Evolutionary conservation across 2,329 filamentous ascomycete genomes (phyloP), one percentile per base, ranked within the genome.

Genomic region (Hymenoscyphus fraxineus): DNA sequence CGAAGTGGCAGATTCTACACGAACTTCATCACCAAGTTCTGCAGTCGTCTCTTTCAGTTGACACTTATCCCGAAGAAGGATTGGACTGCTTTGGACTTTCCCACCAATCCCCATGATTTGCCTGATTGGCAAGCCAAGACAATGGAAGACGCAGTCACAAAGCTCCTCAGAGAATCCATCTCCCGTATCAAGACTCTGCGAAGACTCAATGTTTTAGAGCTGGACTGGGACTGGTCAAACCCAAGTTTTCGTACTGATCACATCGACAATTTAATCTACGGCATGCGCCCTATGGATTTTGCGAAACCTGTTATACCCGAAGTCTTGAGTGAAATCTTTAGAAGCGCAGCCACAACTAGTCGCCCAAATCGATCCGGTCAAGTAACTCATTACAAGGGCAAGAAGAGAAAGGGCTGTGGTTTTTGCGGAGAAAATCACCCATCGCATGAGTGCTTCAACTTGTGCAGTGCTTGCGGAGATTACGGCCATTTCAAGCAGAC

Each of bases 381-480:
- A 16, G 32, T 32, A 6, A 2, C 7, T 15, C 35, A 16, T 16
- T 32, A 47, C 2, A 13, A 61, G 27, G 39, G 7, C 32, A 58
- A n/a, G 10, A 12, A 58, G 31, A 12, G 35, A 35, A 35, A 47
- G 54, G 4, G 54, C 10, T 58, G 57, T 38, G 31, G 35, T 16
- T 64, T 64, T 35, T 64, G 59, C 40, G 40, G 55, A 31, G 59
- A 64, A 39, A 22, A 19, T 38, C 63, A 64, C 58, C n/a, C n/a
- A 32, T 64, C 54, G 63, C 6, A 38, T 13, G 39, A 64, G 1
- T 64, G 59, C 40, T 58, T 19, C 13, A 64, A 64, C 15, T 55
- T 64, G 13, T 64, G 59, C 6, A 3, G 4, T 27, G 19, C 27
- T 31, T 62, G 54, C 19, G 60, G 60, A 16, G 31, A 57, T 2